Percentiles rank a stretch among this genome's conserved stretches.
Conservation (phyloP, 352 stramenopile species). For the Phytopythium mirpurense region DNA sequence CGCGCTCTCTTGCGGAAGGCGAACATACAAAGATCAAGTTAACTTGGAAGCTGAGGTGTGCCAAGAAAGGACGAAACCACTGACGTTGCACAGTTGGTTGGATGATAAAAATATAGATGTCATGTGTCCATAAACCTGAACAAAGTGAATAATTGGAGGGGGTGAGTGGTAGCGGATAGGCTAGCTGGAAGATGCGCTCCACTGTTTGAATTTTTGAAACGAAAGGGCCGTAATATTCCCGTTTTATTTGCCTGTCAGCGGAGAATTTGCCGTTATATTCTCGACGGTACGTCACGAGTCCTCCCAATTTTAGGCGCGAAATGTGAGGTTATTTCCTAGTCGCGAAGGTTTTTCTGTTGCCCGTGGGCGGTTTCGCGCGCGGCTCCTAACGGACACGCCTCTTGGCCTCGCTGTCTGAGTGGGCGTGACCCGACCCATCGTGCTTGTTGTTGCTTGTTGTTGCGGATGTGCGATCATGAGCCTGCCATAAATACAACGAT, state of each 20-base stretch:
- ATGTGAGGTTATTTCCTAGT: constrained; percentile 2
- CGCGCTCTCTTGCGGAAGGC: background rate
- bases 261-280: constrained; percentile 3
- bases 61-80: constrained; percentile 7
- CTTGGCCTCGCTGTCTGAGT: background rate
- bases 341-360: constrained; percentile 2
- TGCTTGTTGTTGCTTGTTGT: background rate
- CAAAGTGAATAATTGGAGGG: background rate
- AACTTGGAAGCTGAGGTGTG: background rate
- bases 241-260: background rate
- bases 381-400: constrained; percentile 5
- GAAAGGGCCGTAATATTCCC: background rate
- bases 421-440: background rate
- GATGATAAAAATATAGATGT: background rate
- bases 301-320: constrained; percentile 3
- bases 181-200: background rate
- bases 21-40: background rate
- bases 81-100: constrained; percentile 5
- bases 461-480: too few relatives aligned
- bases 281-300: background rate
- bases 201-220: constrained; percentile 12
- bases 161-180: background rate
- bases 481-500: background rate
- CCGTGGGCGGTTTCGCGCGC: constrained; percentile 1
- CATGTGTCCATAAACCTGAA: background rate